Evolutionary conservation across 2,329 filamentous ascomycete genomes (phyloP).

Genomic region (Colletotrichum cuscutae): DNA sequence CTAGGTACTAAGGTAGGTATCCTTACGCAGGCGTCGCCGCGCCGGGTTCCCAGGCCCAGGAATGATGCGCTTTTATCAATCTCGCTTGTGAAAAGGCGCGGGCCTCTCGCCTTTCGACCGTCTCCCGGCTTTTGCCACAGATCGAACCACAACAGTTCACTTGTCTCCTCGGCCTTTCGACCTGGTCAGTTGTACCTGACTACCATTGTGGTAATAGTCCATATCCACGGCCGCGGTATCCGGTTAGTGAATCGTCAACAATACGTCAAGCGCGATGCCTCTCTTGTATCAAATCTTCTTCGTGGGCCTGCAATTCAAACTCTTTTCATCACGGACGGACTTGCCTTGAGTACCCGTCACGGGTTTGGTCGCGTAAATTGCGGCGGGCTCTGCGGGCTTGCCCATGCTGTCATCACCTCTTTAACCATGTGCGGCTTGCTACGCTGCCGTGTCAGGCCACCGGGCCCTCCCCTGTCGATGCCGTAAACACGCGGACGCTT

Average conservation of each 20-base stretch:
- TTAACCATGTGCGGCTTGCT: constrained; percentile 31
- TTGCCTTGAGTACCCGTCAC: background rate
- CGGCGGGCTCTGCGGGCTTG: constrained; percentile 13
- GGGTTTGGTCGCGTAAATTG: constrained; percentile 22
- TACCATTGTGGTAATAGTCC: background rate
- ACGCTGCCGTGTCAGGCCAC: constrained; percentile 32
- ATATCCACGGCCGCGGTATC: background rate
- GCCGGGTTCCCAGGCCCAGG: constrained; percentile 17
- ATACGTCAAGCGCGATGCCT: background rate
- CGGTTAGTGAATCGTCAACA: background rate
- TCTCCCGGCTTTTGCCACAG: constrained; percentile 33
- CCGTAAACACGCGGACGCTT: constrained; percentile 25
- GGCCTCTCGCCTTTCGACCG: constrained; percentile 34
- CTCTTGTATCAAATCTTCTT: background rate
- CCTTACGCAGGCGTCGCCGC: background rate
- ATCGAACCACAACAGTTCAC: constrained; percentile 31
- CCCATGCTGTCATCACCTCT: constrained; percentile 31
- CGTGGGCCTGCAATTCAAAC: background rate
- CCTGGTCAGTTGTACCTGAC: background rate
- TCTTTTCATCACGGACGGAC: background rate
- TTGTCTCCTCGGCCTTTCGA: background rate
- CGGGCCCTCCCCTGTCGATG: constrained; percentile 19
- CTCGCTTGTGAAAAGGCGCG: constrained; percentile 35
- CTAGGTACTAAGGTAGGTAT: background rate
- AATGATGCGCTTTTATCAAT: constrained; percentile 36